phyloP scores from a whole-genome alignment of 805 yeast species.

The Brettanomyces anomalus region DNA sequence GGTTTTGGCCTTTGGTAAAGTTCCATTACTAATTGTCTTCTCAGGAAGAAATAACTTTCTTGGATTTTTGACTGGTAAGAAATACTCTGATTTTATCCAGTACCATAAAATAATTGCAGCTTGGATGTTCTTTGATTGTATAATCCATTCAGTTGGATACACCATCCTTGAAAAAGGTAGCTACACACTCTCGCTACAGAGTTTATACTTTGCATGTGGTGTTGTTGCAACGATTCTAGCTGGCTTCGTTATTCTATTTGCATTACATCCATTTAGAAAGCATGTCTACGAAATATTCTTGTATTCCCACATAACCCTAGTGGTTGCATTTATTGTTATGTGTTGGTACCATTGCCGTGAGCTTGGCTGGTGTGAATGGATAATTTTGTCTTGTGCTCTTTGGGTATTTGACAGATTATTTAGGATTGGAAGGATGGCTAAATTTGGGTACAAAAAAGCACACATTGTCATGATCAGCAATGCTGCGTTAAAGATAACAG shows the following conservation, averaged over 20 bases:
- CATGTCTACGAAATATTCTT: constrained; percentile 52
- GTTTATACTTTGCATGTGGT: constrained; percentile 23
- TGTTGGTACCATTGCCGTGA: constrained; percentile 48
- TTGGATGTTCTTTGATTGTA: constrained; percentile 29
- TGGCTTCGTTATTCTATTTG: constrained; percentile 37
- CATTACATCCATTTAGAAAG: constrained; percentile 42
- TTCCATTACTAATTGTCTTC: constrained; percentile 36
- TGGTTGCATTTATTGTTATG: constrained; percentile 40
- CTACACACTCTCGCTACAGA: constrained; percentile 6
- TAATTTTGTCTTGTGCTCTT: constrained; percentile 31
- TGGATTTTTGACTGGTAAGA: constrained; percentile 35
- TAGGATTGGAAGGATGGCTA: constrained; percentile 27
- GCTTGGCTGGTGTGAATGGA: constrained; percentile 28
- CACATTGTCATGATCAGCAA: constrained; percentile 10
- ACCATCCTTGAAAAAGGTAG: constrained; percentile 12
- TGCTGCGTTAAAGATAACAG: constrained; percentile 35
- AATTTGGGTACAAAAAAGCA: constrained; percentile 19
- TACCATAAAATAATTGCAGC: constrained; percentile 65
- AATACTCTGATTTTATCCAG: constrained; percentile 34
- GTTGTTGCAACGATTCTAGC: constrained; percentile 32
- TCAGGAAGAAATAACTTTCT: constrained; percentile 40
- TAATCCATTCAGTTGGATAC: constrained; percentile 33
- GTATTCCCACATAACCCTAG: constrained; percentile 48
- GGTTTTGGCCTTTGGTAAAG: constrained; percentile 28
- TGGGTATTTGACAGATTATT: constrained; percentile 46